These are phyloP conservation scores for Alternaria gansuensis DNA, from an alignment of 2,329 filamentous ascomycete genomes.

Conservation along the genomic window DNA sequence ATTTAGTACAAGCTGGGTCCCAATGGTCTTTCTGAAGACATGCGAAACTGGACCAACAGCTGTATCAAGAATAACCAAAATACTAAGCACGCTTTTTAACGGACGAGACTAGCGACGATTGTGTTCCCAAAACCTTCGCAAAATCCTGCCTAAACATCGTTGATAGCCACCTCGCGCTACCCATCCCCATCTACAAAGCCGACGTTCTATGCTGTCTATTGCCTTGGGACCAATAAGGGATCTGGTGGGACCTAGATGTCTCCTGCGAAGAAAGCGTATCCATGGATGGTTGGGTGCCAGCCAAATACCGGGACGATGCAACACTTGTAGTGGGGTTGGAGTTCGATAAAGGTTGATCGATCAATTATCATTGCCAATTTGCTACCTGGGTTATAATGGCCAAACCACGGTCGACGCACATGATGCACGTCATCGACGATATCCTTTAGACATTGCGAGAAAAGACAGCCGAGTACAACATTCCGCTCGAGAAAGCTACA, in stretches of 20 bases:
- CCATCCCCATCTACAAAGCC: conserved; percentile 53
- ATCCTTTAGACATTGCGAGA: conserved; percentile 31
- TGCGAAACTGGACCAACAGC: conserved; percentile 44
- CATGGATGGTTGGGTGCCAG: conserved; percentile 52
- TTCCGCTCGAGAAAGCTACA: conserved; percentile 28
- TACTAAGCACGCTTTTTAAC: conserved; percentile 46
- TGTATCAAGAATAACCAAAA: conserved; percentile 44
- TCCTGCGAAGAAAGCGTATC: conserved; percentile 42
- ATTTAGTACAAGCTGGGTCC: conserved; percentile 56
- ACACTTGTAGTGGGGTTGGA: conserved; percentile 54
- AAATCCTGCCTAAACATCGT: conserved; percentile 52
- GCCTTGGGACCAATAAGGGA: conserved; percentile 53
- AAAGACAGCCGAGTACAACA: conserved; percentile 22
- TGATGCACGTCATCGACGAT: conserved; percentile 41
- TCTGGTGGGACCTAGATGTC: conserved; percentile 57
- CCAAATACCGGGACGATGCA: conserved; percentile 40
- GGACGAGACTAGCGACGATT: conserved; percentile 43
- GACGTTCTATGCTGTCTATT: conserved; percentile 57
- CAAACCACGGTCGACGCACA: conserved; percentile 34
- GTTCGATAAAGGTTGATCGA: conserved; percentile 44
- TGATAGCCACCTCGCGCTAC: conserved; percentile 46
- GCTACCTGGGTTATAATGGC: conserved; percentile 47
- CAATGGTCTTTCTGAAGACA: conserved; percentile 45
- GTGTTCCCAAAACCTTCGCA: conserved; percentile 46
- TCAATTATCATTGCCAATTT: conserved; percentile 37